Evolutionary conservation across 2,329 filamentous ascomycete genomes (phyloP).

Genomic region (Diplodia scrobiculata): DNA sequence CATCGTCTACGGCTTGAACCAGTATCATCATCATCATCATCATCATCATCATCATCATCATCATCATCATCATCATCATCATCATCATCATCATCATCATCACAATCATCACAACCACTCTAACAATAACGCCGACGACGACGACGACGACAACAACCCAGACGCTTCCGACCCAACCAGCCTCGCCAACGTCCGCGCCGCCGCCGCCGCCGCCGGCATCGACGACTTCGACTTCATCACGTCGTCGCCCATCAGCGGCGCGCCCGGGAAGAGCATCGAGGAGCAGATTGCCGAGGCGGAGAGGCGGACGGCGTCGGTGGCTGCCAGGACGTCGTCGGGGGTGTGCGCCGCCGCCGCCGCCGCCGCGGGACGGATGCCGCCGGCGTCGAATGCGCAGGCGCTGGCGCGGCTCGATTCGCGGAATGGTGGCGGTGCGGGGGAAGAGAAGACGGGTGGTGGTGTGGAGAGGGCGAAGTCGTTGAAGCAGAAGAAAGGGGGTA

Average conservation of each 20-base stretch:
- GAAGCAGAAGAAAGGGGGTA: constrained; percentile 7
- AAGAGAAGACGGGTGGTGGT: no score
- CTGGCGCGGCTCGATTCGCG: constrained; percentile 3
- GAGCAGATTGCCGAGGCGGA: constrained; percentile 4
- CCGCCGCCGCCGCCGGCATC: constrained; percentile 63
- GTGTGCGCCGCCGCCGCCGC: no score
- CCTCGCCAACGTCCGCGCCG: constrained; percentile 50
- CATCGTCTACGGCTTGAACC: constrained; percentile 73
- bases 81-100: no score
- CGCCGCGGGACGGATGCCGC: not conserved
- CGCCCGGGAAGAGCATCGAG: not conserved
- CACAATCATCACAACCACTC: no score
- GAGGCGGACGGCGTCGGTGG: not conserved
- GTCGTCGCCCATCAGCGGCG: not conserved
- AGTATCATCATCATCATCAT: no score
- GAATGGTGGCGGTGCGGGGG: no score
- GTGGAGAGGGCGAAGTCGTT: not conserved
- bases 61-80: no score
- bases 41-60: no score
- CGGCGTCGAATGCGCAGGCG: constrained; percentile 11
- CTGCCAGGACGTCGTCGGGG: no score
- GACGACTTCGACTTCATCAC: constrained; percentile 63
- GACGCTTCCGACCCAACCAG: constrained; percentile 52
- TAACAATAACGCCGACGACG: no score
- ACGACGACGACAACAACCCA: no score